Base-by-base conservation (phyloP, 2,329 filamentous ascomycete species). In the Colletotrichum orchidophilum region DNA sequence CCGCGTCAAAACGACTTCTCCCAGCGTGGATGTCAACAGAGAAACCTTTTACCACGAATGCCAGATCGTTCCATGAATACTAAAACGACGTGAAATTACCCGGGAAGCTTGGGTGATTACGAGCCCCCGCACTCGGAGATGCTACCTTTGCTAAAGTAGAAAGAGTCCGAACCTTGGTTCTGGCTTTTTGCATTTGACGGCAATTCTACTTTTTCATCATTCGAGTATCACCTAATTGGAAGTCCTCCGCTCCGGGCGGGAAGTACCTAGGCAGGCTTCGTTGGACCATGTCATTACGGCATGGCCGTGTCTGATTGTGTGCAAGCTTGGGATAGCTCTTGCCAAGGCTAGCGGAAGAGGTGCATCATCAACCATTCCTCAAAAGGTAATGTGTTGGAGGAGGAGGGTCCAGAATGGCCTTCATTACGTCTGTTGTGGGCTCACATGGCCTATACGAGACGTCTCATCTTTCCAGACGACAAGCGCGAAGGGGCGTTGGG, bases 391-490 rank as follows among this genome's bases (percentile, higher is more conserved):
- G 46, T 18, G 24, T 29, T 35, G 60, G 27, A 66, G 35, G 26
- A 9, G 27, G 15, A 29, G 24, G 21, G 52, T 52, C 21, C 49
- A 55, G 63, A 52, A 18, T 57, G 24, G 54, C 13, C 53, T 31
- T 49, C 26, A 63, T 71, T 71, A 63, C 69, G 64, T 68, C 64
- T 63, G 29, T 49, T 60, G 64, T 54, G 65, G 59, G 65, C 58
- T 71, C 59, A 69, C 65, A 63, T 63, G 65, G 59, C 52, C 68
- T 35, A 15, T 26, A 39, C 35, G 21, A 35, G 39, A 54, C 65
- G 65, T 69, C 69, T 63, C 46, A 69, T 27, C 13, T 53, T 35
- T 60, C 26, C 52, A 49, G 53, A 69, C 49, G 57, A 55, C 24
- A 46, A 49, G 65, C 13, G 31, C 3, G n/a, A 21, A 61, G 54